phyloP scores from a whole-genome alignment of 768 basidiomycete genomes.

The Termitomyces sp. region DNA sequence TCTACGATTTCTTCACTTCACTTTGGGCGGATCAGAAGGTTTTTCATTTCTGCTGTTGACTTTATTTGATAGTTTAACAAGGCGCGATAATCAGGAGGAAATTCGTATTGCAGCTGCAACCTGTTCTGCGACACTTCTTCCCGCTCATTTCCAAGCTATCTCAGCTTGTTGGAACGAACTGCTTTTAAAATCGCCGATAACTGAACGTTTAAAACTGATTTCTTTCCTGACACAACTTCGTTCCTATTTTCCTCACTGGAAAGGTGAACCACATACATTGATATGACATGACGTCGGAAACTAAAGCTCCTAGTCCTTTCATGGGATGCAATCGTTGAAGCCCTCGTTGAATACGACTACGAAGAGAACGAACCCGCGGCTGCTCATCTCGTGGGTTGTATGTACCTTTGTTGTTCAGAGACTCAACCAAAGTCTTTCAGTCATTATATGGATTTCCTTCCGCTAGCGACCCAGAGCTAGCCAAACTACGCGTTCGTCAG shows the following conservation, averaged over 20 bases:
- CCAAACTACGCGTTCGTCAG: conserved; percentile 37
- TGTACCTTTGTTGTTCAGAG: not conserved
- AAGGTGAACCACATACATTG: conserved; percentile 33
- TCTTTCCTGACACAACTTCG: conserved; percentile 64
- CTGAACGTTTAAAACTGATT: conserved; percentile 53
- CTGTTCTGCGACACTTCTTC: conserved; percentile 55
- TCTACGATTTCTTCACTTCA: conserved; percentile 53
- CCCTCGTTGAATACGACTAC: conserved; percentile 52
- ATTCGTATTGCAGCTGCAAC: conserved; percentile 54
- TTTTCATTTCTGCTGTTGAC: conserved; percentile 8
- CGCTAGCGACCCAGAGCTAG: conserved; percentile 42
- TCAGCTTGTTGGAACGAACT: conserved; percentile 65
- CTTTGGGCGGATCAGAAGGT: conserved; percentile 65
- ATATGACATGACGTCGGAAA: not conserved
- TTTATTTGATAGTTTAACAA: not conserved
- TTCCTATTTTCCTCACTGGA: conserved; percentile 66
- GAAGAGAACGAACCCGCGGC: conserved; percentile 31
- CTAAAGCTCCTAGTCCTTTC: conserved; percentile 44
- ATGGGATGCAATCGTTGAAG: conserved; percentile 59
- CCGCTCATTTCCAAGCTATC: conserved; percentile 62
- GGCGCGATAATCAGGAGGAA: conserved; percentile 50
- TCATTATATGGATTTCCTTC: conserved; percentile 41
- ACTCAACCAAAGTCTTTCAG: conserved; percentile 19
- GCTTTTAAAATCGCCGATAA: conserved; percentile 46
- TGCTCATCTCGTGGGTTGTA: conserved; percentile 34